A percentile compares a stretch with the other conserved stretches of the same genome.
Conservation (phyloP, 805 yeast species). For the Lipomyces orientalis region DNA sequence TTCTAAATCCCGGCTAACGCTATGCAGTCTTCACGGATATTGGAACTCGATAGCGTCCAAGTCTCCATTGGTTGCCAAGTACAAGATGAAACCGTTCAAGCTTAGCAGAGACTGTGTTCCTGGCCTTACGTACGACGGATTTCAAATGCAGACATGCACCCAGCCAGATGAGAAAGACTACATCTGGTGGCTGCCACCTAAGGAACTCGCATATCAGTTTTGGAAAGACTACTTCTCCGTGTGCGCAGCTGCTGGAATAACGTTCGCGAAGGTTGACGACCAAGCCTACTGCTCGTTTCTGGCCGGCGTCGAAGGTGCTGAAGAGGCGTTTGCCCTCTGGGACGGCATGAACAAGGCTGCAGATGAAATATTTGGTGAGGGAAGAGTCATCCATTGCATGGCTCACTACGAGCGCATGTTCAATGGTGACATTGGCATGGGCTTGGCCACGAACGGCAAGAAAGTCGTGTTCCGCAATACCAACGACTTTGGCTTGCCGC, state of each 20-base stretch:
- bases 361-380: constrained; percentile 13
- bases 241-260: constrained; percentile 12
- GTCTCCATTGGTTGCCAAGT: constrained; percentile 4
- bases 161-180: constrained; percentile 12
- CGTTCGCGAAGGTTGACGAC: constrained; percentile 16
- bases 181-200: constrained; percentile 19
- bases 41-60: constrained; percentile 4
- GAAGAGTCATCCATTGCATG: constrained; percentile 13
- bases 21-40: background rate
- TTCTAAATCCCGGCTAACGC: background rate
- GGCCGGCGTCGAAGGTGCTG: constrained; percentile 12
- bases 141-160: background rate
- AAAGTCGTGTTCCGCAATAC: constrained; percentile 13
- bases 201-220: constrained; percentile 9
- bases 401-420: constrained; percentile 17
- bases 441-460: constrained; percentile 5
- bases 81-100: background rate
- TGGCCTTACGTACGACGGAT: background rate
- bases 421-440: constrained; percentile 12
- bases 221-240: constrained; percentile 13
- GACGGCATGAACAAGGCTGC: constrained; percentile 13
- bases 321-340: constrained; percentile 15
- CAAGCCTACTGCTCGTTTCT: constrained; percentile 12
- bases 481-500: constrained; percentile 15
- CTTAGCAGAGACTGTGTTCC: constrained; percentile 2